A percentile compares a stretch with the other conserved stretches of the same genome.
Evolutionary conservation across 2,329 filamentous ascomycete genomes (phyloP).

Genomic region (Aspergillus oerlinghausenensis): DNA sequence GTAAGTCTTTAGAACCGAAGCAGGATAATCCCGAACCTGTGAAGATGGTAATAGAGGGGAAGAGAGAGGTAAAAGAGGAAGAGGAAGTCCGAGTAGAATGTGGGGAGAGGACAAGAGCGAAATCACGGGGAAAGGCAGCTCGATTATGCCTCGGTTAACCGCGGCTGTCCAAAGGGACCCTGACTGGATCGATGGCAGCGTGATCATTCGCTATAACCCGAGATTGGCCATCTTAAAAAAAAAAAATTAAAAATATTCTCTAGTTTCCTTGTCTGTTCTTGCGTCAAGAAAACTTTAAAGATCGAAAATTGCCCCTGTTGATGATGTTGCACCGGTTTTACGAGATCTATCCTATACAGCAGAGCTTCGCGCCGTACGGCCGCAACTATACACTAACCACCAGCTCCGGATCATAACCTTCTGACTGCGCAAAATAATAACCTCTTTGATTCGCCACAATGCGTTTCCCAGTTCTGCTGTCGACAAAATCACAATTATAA

Average conservation of each 20-base stretch:
- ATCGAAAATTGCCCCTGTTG: neutral
- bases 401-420: constrained; percentile 32
- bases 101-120: neutral
- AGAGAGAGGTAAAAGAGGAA: neutral
- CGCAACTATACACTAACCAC: constrained; percentile 13
- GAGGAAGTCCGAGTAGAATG: neutral
- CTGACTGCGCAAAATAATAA: constrained; percentile 37
- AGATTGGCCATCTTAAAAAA: neutral
- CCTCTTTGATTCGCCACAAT: constrained; percentile 41
- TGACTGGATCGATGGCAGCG: neutral
- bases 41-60: neutral
- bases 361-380: neutral
- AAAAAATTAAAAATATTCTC: neutral
- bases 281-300: neutral
- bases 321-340: neutral
- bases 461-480: constrained; percentile 27
- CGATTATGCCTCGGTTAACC: constrained; percentile 8
- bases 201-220: neutral
- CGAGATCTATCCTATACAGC: neutral
- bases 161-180: neutral
- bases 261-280: neutral
- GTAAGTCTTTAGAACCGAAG: neutral
- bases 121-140: constrained; percentile 4
- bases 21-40: neutral
- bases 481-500: constrained; percentile 40